Conservation (phyloP, 805 yeast species). For the Saccharomyces kudriavzevii region DNA sequence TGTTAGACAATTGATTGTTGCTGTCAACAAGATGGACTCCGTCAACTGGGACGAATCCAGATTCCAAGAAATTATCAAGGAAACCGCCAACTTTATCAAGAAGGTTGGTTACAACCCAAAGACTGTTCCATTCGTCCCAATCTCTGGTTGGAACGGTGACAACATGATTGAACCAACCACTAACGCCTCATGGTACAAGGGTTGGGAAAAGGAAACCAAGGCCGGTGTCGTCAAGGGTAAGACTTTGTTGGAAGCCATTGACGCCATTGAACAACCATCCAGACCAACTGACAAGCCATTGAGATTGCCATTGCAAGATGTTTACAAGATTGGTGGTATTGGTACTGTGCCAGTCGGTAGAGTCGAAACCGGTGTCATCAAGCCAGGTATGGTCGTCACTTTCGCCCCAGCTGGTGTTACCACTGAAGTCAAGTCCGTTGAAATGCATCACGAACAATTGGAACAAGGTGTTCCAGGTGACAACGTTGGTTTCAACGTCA, state of each 20-base stretch:
- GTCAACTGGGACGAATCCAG: constrained; percentile 80
- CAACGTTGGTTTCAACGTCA: constrained; percentile 85
- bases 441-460: constrained; percentile 79
- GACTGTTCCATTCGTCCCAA: constrained; percentile 81
- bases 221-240: constrained; percentile 64
- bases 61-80: constrained; percentile 70
- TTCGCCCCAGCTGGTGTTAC: constrained; percentile 88
- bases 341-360: constrained; percentile 92
- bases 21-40: constrained; percentile 93
- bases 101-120: constrained; percentile 79
- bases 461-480: constrained; percentile 83
- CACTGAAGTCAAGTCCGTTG: constrained; percentile 84
- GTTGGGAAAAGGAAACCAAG: constrained; percentile 75
- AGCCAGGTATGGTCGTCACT: constrained; percentile 84
- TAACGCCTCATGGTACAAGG: constrained; percentile 85
- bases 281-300: constrained; percentile 84
- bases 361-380: constrained; percentile 87
- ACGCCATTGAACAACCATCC: constrained; percentile 68
- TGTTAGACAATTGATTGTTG: constrained; percentile 79
- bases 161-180: constrained; percentile 80
- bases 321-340: constrained; percentile 88
- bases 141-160: constrained; percentile 90
- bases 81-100: constrained; percentile 73
- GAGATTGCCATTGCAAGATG: constrained; percentile 85
- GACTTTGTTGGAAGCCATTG: constrained; percentile 80